Conservation (phyloP, 345 rosid species). For the Hibiscus mutabilis region DNA sequence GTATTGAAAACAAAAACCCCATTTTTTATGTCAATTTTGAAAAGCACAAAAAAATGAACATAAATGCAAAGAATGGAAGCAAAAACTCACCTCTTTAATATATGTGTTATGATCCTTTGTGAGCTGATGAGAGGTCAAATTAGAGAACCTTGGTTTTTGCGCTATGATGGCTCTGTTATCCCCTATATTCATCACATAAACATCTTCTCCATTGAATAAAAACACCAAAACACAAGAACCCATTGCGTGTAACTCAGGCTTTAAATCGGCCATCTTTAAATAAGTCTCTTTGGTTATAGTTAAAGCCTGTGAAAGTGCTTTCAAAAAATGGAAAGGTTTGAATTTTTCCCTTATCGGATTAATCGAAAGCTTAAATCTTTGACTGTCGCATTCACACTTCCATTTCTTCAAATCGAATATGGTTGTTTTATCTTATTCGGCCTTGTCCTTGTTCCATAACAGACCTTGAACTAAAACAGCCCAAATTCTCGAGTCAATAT, state of each 20-base stretch:
- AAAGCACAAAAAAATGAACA: too few relatives aligned
- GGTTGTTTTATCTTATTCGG: too few relatives aligned
- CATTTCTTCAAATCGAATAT: constrained; percentile 2
- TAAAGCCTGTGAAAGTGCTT: constrained; percentile 57
- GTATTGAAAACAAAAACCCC: neutral
- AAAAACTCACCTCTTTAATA: constrained; percentile 52
- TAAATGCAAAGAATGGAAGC: neutral
- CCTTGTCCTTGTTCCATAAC: too few relatives aligned
- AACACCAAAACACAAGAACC: constrained; percentile 87
- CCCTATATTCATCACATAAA: constrained; percentile 90
- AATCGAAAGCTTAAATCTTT: neutral
- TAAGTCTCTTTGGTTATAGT: constrained; percentile 72
- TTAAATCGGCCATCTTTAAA: constrained; percentile 47
- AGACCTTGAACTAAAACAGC: too few relatives aligned
- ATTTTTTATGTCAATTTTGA: too few relatives aligned
- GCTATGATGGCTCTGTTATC: constrained; percentile 82
- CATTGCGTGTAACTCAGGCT: constrained; percentile 82
- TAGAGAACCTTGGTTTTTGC: constrained; percentile 32
- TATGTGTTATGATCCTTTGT: constrained; percentile 82
- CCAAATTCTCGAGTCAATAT: too few relatives aligned
- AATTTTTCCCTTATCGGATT: constrained; percentile 18
- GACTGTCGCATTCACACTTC: constrained; percentile 18
- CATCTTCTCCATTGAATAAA: constrained; percentile 87
- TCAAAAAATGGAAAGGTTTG: constrained; percentile 50
- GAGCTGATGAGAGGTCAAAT: constrained; percentile 55